A percentile compares a stretch with the other conserved stretches of the same genome.
phyloP scores from a whole-genome alignment of 768 basidiomycete species.

The Neoboletus brunneissimus region DNA sequence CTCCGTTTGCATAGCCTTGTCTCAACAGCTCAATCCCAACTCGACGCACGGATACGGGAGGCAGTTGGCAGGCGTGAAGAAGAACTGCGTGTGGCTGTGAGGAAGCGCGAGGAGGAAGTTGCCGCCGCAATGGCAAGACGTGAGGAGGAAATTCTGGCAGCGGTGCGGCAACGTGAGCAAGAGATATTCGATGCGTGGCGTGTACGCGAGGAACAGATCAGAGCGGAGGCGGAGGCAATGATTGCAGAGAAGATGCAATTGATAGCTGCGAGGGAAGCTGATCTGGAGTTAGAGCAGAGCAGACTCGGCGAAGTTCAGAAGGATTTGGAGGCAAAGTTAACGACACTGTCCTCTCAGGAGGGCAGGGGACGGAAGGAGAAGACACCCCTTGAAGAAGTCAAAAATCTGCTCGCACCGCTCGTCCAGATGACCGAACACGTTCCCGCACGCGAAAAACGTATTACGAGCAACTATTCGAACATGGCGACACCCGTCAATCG shows the following conservation, averaged over 20 bases:
- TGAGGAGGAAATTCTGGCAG: conserved; percentile 71
- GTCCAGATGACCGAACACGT: conserved; percentile 34
- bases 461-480: conserved; percentile 18
- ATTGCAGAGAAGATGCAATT: conserved; percentile 43
- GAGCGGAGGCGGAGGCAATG: conserved; percentile 44
- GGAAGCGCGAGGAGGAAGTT: conserved; percentile 70
- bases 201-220: conserved; percentile 48
- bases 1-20: conserved; percentile 45
- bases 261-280: conserved; percentile 50
- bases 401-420: conserved; percentile 60
- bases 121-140: conserved; percentile 58
- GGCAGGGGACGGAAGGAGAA: conserved; percentile 45
- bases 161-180: conserved; percentile 59
- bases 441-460: conserved; percentile 21
- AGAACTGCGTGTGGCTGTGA: conserved; percentile 61
- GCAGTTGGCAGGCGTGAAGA: conserved; percentile 65
- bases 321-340: conserved; percentile 51
- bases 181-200: conserved; percentile 63
- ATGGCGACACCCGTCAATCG: conserved; percentile 54
- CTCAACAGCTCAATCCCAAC: conserved; percentile 37
- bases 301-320: conserved; percentile 44
- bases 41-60: conserved; percentile 49
- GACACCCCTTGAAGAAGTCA: conserved; percentile 72
- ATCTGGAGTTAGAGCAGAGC: conserved; percentile 50
- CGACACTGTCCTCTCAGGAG: conserved; percentile 40